phyloP scores from a whole-genome alignment of 139 green algal genomes.

The Haematococcus lacustris region DNA sequence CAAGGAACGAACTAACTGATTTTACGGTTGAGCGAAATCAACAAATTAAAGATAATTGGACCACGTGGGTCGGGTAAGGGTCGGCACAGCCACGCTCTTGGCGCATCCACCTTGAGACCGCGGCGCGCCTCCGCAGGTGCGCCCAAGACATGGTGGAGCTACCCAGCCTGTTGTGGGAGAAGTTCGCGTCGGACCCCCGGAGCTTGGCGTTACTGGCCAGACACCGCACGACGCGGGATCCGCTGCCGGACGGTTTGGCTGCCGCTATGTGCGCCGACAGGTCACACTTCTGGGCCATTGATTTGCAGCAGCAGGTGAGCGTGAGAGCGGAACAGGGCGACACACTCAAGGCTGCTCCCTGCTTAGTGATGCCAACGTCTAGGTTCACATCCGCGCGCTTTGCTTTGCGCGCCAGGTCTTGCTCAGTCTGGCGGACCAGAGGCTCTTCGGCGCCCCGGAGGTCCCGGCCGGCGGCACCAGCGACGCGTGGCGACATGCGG shows the following conservation, averaged over 20 bases:
- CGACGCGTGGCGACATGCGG: conserved; percentile 13
- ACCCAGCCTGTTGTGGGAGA: conserved; percentile 80
- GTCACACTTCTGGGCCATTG: conserved; percentile 44
- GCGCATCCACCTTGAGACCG: neutral
- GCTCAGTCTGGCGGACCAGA: conserved; percentile 42
- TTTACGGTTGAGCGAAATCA: too few species aligned
- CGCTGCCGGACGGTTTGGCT: conserved; percentile 5
- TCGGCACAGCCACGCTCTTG: too few species aligned
- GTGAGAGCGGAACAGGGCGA: conserved; percentile 15
- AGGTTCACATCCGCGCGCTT: neutral
- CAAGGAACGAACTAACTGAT: too few species aligned
- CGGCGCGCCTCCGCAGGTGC: conserved; percentile 30
- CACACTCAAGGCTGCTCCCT: neutral
- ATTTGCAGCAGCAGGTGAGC: conserved; percentile 68
- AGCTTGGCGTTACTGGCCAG: conserved; percentile 30
- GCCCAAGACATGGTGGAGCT: conserved; percentile 83
- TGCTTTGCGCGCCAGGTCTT: conserved; percentile 27
- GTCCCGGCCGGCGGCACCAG: conserved; percentile 1
- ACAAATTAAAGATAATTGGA: too few species aligned
- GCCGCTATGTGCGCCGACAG: neutral
- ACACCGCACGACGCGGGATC: conserved; percentile 8
- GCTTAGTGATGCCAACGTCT: neutral
- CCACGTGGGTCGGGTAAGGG: too few species aligned
- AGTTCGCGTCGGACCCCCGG: conserved; percentile 49
- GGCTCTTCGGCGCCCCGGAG: conserved; percentile 11